Percentiles rank a stretch among this genome's conserved stretches.
These are phyloP conservation scores for Aotearoamyces nothofagi DNA, from an alignment of 2,329 filamentous ascomycete genomes.

Conservation along the genomic window DNA sequence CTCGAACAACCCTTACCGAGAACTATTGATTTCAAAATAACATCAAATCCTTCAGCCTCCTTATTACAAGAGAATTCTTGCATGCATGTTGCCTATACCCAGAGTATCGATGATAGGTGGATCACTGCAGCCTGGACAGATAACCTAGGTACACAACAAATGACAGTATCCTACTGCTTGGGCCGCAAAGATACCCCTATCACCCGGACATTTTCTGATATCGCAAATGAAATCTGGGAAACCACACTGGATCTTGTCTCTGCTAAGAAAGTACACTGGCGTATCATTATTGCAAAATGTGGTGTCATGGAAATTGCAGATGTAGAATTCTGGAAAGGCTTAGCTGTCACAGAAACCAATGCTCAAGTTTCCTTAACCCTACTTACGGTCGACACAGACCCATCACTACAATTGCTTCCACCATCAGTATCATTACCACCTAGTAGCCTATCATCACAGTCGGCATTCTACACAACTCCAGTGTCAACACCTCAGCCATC, in stretches of 20 bases:
- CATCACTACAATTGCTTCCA: conserved; percentile 47
- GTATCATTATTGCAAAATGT: conserved; percentile 59
- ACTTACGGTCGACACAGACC: conserved; percentile 48
- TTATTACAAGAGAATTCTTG: conserved; percentile 65
- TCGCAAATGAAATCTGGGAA: conserved; percentile 66
- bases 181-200: conserved; percentile 38
- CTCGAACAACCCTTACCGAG: conserved; percentile 57
- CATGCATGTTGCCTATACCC: conserved; percentile 66
- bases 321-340: conserved; percentile 39
- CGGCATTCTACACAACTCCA: conserved; percentile 41
- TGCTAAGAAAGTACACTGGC: conserved; percentile 58
- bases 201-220: conserved; percentile 38
- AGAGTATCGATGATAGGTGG: conserved; percentile 65
- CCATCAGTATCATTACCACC: conserved; percentile 31
- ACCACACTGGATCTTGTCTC: conserved; percentile 62
- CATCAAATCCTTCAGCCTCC: conserved; percentile 51
- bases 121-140: conserved; percentile 71
- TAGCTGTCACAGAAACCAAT: conserved; percentile 35
- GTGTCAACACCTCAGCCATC: conserved; percentile 50
- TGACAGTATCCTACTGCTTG: conserved; percentile 59
- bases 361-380: conserved; percentile 38
- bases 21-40: conserved; percentile 61
- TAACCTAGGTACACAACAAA: conserved; percentile 57
- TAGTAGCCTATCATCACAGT: conserved; percentile 23
- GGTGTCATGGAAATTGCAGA: conserved; percentile 54